Base-by-base conservation (phyloP, 164 flowering plant species). In the Saururus chinensis region DNA sequence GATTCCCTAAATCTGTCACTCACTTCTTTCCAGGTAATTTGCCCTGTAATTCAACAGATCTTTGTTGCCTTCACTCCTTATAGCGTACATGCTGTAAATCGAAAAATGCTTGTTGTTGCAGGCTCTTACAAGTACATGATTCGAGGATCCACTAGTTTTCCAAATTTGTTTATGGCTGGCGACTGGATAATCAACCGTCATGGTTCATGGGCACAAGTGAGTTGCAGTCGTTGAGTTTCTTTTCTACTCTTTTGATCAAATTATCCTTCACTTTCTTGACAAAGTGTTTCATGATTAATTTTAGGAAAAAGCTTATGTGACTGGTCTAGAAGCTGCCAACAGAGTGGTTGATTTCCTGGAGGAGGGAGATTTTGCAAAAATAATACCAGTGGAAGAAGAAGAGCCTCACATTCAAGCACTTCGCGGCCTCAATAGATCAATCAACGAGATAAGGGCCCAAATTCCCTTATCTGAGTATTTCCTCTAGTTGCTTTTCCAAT, bases 241-340 rank as follows among this genome's bases (percentile, higher is more conserved):
- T 4, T 13, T 13, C 16, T 56, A 24, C 14, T 45, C 17, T 45
- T 45, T 45, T 45, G 49, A 9, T 12, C 11, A 13, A 45, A 13
- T 17, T 45, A 45, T 45, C 14, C 17, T 45, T 45, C 49, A 45
- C 11, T 30, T 2, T 30, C 37, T 30, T 45, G 49, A 17, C 16
- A 17, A n/a, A 45, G 49, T 2, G 49, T 12, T 45, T 45, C 49
- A 45, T 45, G 4, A 17, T 13, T 45, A 17, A 45, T 40, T 37
- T 54, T 73, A 83, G 87, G 92, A 86, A 68, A 86, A 82, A 65
- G 77, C 82, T 53, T 82, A 79, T 68, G 87, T 83, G 14, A 80
- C 82, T 0, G 87, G 89, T 17, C 79, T 84, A 11, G 88, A 86
- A 75, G 87, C 93, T 52, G 87, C 89, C 8, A 86, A 82, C 71